phyloP scores from a whole-genome alignment of 176 grass and related monocot genomes.

The Musa troglodytarum region DNA sequence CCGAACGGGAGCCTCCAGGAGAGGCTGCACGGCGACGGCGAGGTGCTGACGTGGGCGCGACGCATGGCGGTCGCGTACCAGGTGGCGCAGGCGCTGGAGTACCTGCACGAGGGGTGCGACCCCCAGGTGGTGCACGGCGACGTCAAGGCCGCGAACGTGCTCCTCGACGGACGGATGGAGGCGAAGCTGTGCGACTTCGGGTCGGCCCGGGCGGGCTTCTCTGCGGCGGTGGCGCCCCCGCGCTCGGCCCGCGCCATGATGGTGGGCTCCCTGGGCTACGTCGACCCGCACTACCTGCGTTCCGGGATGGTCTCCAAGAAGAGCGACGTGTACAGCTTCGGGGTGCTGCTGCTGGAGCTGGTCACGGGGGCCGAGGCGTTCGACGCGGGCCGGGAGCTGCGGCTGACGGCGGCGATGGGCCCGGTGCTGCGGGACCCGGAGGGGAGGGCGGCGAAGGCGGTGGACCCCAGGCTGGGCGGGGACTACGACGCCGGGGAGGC shows the following conservation, averaged over 20 bases:
- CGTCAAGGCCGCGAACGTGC: constrained; percentile 18
- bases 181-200: constrained; percentile 44
- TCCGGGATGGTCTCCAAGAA: constrained; percentile 84
- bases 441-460: constrained; percentile 15
- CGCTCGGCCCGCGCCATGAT: constrained; percentile 42
- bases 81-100: constrained; percentile 64
- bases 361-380: constrained; percentile 82
- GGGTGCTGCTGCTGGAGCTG: constrained; percentile 82
- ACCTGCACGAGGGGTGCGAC: constrained; percentile 49
- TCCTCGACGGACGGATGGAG: constrained; percentile 24
- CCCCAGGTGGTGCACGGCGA: constrained; percentile 24
- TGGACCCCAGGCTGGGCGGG: constrained; percentile 34
- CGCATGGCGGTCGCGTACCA: constrained; percentile 36
- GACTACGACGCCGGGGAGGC: constrained; percentile 30
- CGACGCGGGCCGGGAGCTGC: constrained; percentile 36
- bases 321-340: constrained; percentile 95
- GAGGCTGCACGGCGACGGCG: constrained; percentile 24
- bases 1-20: constrained; percentile 43
- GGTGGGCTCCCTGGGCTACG: constrained; percentile 74
- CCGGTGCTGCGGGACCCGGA: constrained; percentile 32
- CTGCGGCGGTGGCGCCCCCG: constrained; percentile 51
- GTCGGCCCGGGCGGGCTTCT: constrained; percentile 65
- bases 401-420: constrained; percentile 42
- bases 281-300: constrained; percentile 93
- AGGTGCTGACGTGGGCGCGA: constrained; percentile 27